These are phyloP conservation scores for Trichoderma gamsii DNA, from an alignment of 495 filamentous ascomycete species.

Conservation along the genomic window DNA sequence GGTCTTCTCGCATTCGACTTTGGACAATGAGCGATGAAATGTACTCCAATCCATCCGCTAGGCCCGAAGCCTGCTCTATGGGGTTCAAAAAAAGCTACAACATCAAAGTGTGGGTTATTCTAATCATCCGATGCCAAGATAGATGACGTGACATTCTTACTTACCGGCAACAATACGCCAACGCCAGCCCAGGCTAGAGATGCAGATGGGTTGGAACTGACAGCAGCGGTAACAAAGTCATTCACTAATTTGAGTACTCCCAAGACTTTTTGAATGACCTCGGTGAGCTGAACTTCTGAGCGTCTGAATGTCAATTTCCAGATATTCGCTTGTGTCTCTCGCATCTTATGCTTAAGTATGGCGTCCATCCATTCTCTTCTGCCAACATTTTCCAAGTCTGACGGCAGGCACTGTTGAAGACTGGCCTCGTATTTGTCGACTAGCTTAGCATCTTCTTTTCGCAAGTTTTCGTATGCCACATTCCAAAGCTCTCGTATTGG, in stretches of 20 bases:
- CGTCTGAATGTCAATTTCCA: conserved; percentile 2
- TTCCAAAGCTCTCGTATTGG: conserved; percentile 3
- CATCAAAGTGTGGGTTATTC: neutral
- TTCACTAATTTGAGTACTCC: neutral
- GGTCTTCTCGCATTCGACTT: conserved; percentile 5
- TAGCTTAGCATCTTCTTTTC: neutral
- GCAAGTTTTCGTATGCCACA: neutral
- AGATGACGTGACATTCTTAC: neutral
- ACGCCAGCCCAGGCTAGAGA: neutral
- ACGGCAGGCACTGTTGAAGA: neutral
- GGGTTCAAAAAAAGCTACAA: neutral
- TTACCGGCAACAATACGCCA: neutral
- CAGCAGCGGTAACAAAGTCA: neutral
- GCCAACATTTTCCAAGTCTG: neutral
- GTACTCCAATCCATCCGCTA: neutral
- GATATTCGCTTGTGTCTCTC: neutral
- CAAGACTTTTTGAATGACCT: neutral
- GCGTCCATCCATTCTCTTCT: conserved; percentile 3
- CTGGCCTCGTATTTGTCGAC: neutral
- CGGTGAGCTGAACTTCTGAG: neutral
- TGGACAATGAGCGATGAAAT: conserved; percentile 4
- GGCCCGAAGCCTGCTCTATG: conserved; percentile 1
- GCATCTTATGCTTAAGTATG: neutral
- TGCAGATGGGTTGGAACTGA: neutral
- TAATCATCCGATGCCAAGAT: neutral